Evolutionary conservation across 148 eudicot species (phyloP).

Genomic region (Silene uniflora): DNA sequence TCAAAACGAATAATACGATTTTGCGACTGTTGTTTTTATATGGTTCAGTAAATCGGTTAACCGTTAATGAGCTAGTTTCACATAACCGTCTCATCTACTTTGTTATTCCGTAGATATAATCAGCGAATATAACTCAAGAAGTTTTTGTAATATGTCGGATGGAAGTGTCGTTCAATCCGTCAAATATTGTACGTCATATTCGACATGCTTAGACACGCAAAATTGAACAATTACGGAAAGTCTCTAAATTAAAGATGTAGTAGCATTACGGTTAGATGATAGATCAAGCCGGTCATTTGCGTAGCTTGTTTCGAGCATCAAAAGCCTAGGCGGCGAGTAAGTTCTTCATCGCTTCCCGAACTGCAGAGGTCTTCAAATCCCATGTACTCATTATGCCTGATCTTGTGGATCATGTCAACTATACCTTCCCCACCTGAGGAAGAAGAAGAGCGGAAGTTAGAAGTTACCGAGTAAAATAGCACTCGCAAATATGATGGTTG

Average conservation of each 20-base stretch:
- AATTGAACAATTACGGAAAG: not conserved
- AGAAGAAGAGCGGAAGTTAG: not conserved
- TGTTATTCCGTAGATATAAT: no score
- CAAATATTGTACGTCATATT: no score
- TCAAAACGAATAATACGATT: not conserved
- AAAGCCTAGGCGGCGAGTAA: not conserved
- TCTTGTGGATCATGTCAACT: slow-evolving; percentile 28
- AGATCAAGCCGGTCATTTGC: no score
- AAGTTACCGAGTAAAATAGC: slow-evolving; percentile 55
- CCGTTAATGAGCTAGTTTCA: no score
- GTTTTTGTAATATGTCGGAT: not conserved
- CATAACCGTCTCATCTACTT: no score
- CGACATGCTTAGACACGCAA: not conserved
- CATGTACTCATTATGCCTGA: slow-evolving; percentile 41
- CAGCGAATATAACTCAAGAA: not conserved
- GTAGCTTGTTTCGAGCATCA: not conserved
- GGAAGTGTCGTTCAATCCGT: not conserved
- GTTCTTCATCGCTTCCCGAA: not conserved
- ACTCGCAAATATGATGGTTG: slow-evolving; percentile 53
- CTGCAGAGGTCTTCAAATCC: slow-evolving; percentile 42
- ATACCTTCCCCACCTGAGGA: slow-evolving; percentile 41
- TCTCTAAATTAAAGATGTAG: no score
- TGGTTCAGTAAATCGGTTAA: no score
- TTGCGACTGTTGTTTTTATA: not conserved
- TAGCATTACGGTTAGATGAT: no score